Percentiles rank a stretch among this genome's conserved stretches.
phyloP scores from a whole-genome alignment of 768 basidiomycete species.

The Lactarius psammicola region DNA sequence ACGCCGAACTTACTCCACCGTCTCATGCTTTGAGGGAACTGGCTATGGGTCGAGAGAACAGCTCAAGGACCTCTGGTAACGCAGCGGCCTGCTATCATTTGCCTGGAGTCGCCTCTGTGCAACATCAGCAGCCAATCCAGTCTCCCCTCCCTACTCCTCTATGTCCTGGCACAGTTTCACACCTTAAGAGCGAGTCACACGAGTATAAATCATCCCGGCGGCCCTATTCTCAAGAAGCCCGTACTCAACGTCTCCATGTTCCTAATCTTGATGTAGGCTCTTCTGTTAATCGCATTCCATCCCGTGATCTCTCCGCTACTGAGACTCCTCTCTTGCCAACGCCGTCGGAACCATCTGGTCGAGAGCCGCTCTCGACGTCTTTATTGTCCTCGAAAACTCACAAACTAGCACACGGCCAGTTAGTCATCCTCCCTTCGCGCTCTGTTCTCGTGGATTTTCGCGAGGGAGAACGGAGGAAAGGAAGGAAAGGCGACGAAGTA shows the following conservation, averaged over 20 bases:
- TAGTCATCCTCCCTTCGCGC: slow-evolving; percentile 50
- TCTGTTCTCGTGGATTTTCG: slow-evolving; percentile 56
- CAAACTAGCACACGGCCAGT: slow-evolving; percentile 47
- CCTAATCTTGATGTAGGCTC: neutral
- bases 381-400: slow-evolving; percentile 42
- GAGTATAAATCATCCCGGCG: slow-evolving; percentile 6
- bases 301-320: neutral
- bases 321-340: neutral
- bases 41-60: neutral
- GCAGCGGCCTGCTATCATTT: neutral
- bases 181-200: neutral
- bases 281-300: neutral
- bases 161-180: neutral
- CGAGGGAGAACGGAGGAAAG: slow-evolving; percentile 50
- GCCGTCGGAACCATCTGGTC: neutral
- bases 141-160: neutral
- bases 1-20: slow-evolving; percentile 2
- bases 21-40: neutral
- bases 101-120: neutral
- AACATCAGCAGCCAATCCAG: neutral
- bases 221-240: neutral
- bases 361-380: slow-evolving; percentile 22
- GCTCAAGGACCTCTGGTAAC: neutral
- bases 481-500: slow-evolving; percentile 47
- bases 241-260: neutral